phyloP scores from a whole-genome alignment of 768 basidiomycete genomes.

The Dioszegia aurantiaca region DNA sequence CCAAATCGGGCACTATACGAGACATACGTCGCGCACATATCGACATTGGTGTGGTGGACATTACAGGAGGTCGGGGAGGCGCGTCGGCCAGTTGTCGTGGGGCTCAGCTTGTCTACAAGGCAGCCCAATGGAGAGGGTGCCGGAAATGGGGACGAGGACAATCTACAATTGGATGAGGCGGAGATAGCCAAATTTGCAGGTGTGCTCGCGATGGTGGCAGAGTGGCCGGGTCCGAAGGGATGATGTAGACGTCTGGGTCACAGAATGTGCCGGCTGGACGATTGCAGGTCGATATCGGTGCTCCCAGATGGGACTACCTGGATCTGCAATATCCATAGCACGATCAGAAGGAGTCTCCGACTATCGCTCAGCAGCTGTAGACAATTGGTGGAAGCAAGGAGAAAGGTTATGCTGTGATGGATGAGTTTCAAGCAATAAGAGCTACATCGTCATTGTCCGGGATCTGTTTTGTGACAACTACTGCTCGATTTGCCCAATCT shows the following conservation, averaged over 20 bases:
- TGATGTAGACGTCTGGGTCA: neutral
- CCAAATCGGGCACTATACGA: constrained; percentile 70
- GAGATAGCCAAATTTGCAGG: constrained; percentile 55
- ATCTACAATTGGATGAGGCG: constrained; percentile 29
- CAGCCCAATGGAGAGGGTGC: constrained; percentile 36
- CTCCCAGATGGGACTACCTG: too few relatives aligned
- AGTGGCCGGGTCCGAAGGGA: constrained; percentile 34
- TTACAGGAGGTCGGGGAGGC: constrained; percentile 54
- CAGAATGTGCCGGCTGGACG: too few relatives aligned
- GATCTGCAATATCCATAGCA: too few relatives aligned
- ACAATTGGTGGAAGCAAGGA: too few relatives aligned
- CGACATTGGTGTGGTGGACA: constrained; percentile 72
- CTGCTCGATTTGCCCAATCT: too few relatives aligned
- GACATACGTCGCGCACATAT: constrained; percentile 80
- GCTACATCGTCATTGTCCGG: constrained; percentile 4
- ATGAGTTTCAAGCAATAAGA: too few relatives aligned
- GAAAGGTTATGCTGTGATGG: too few relatives aligned
- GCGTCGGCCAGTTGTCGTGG: constrained; percentile 68
- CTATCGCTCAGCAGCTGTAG: too few relatives aligned
- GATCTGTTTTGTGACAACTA: too few relatives aligned
- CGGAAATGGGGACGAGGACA: constrained; percentile 45
- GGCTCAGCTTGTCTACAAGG: constrained; percentile 60
- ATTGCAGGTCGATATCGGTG: too few relatives aligned
- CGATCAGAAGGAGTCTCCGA: too few relatives aligned
- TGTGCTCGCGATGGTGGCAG: constrained; percentile 56